Evolutionary conservation across 129 eudicot genomes (phyloP).

Genomic region (Mikania micrantha): DNA sequence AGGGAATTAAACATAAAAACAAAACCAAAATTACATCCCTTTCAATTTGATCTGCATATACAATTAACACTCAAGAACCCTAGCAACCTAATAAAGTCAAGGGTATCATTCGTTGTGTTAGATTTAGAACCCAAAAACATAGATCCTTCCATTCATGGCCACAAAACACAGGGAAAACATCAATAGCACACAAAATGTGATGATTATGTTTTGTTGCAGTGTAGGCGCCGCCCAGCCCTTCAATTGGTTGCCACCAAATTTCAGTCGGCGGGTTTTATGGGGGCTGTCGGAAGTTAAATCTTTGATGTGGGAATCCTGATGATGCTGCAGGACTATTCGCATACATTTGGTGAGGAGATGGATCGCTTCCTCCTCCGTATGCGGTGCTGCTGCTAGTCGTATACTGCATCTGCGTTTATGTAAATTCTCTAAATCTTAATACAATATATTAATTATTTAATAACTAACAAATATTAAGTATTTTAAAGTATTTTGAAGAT

Average conservation of each 20-base stretch:
- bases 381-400: constrained; percentile 22
- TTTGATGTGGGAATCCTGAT: constrained; percentile 92
- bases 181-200: constrained; percentile 28
- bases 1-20: neutral
- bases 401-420: constrained; percentile 23
- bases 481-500: too few species aligned
- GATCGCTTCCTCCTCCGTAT: constrained; percentile 16
- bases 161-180: neutral
- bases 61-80: constrained; percentile 2
- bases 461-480: too few species aligned
- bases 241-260: too few species aligned
- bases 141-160: constrained; percentile 10
- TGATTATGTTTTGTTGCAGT: constrained; percentile 9
- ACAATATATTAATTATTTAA: too few species aligned
- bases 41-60: neutral
- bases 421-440: neutral
- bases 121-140: constrained; percentile 8
- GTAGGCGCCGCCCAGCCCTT: too few species aligned
- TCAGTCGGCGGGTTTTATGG: constrained; percentile 8
- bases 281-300: constrained; percentile 15
- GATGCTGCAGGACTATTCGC: constrained; percentile 92
- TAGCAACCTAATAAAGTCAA: constrained; percentile 6
- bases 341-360: constrained; percentile 36
- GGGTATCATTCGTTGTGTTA: neutral
- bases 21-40: neutral